phyloP scores from a whole-genome alignment of 2,329 filamentous ascomycete genomes.

The Clonostachys solani region DNA sequence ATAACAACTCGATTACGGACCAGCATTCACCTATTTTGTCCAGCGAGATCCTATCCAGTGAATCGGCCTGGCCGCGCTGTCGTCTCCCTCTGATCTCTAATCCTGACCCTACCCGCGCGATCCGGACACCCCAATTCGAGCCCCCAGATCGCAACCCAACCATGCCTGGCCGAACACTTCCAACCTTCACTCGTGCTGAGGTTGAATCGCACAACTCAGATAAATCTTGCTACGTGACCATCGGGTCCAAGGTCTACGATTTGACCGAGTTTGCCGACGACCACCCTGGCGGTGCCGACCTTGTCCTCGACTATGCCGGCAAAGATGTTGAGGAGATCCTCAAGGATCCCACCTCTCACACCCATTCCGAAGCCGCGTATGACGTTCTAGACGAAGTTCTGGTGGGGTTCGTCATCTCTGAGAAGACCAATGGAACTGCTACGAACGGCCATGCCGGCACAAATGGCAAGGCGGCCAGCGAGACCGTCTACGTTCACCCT shows the following conservation, averaged over 20 bases:
- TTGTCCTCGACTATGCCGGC: conserved; percentile 86
- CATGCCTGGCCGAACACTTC: conserved; percentile 80
- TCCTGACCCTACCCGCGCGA: too few relatives aligned
- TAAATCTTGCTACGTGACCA: conserved; percentile 88
- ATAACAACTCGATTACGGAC: too few relatives aligned
- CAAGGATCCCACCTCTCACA: conserved; percentile 77
- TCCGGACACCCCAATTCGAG: too few relatives aligned
- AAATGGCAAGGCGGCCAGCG: conserved; percentile 21
- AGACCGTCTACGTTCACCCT: conserved; percentile 38
- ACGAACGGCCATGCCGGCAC: conserved; percentile 12
- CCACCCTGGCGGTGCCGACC: conserved; percentile 84
- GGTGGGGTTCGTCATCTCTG: conserved; percentile 71
- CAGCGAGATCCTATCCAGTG: too few relatives aligned
- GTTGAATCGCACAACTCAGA: conserved; percentile 74
- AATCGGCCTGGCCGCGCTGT: too few relatives aligned
- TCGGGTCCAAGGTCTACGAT: conserved; percentile 90
- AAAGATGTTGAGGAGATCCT: conserved; percentile 82
- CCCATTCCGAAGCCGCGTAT: conserved; percentile 89
- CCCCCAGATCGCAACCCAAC: conserved; percentile 2
- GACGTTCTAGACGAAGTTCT: conserved; percentile 87
- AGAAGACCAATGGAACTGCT: conserved; percentile 26
- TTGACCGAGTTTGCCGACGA: conserved; percentile 86
- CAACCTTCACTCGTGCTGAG: conserved; percentile 76
- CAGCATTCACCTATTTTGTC: too few relatives aligned
- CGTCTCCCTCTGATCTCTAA: too few relatives aligned